phyloP scores from a whole-genome alignment of 2,329 filamentous ascomycete species.

The Stemphylium lycopersici region DNA sequence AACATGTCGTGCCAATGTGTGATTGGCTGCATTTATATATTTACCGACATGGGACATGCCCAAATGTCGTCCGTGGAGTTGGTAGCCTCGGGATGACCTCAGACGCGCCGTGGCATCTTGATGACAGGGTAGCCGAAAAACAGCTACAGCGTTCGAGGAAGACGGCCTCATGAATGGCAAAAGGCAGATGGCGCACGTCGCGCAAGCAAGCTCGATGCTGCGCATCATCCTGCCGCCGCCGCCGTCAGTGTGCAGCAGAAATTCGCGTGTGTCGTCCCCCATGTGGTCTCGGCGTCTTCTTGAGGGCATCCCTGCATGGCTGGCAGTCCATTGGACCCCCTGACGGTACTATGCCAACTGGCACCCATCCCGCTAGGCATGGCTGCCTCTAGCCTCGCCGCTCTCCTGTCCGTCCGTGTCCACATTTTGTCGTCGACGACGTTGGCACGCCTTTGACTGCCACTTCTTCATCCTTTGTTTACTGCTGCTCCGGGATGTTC shows the following conservation, averaged over 20 bases:
- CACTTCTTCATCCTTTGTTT: constrained; percentile 28
- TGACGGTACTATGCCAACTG: constrained; percentile 13
- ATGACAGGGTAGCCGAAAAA: not conserved
- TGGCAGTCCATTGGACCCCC: constrained; percentile 5
- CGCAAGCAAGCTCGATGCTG: not conserved
- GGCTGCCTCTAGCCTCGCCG: constrained; percentile 16
- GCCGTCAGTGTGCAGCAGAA: constrained; percentile 8
- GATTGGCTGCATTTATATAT: constrained; percentile 12
- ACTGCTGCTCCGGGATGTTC: constrained; percentile 43
- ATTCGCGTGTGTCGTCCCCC: constrained; percentile 3
- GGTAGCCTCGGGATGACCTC: constrained; percentile 8
- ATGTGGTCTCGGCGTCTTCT: constrained; percentile 12
- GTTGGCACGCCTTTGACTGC: constrained; percentile 24
- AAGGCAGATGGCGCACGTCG: too few relatives aligned
- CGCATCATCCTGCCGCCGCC: constrained; percentile 4
- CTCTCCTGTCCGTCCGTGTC: constrained; percentile 18
- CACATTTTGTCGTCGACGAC: constrained; percentile 27
- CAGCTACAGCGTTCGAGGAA: not conserved
- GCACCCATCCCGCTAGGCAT: constrained; percentile 5
- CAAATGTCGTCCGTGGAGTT: not conserved
- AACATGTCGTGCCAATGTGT: constrained; percentile 7
- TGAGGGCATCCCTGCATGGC: not conserved
- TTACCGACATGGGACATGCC: not conserved
- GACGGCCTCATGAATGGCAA: not conserved
- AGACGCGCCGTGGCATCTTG: constrained; percentile 17